Base-by-base conservation (phyloP, 345 rosid genomes). In the Dipteronia sinensis region DNA sequence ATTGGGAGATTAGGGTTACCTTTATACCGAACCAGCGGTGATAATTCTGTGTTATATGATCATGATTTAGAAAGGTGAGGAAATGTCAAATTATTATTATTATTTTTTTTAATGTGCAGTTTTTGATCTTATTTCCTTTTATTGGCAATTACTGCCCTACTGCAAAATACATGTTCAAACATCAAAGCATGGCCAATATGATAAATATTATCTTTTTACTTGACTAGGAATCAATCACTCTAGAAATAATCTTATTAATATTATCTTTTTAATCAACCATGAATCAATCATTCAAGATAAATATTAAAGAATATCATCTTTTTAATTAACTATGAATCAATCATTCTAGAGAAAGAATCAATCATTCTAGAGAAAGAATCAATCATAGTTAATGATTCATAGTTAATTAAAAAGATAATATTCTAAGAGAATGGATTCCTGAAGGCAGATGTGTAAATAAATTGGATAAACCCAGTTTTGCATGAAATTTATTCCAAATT, bases 51-150 rank as follows among this genome's bases (percentile, higher is more conserved):
- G 77, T 79, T 94, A 84, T 96, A 92, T 82, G 99, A 94, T 82
- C 99, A 96, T 80, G 99, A 96, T 79, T 83, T 96, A 44, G 95
- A 96, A 86, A 96, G 99, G 99, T 94, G 70, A 73, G 71, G 27
- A 74, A 20, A 34, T 69, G 2, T 20, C 23, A 38, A 34, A 12
- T 59, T 58, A 1, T 46, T 9, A 0, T 9, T 1, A 46, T 46
- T 34, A 29, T 29, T 4, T 9, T 73, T 65, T 13, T 77, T 66
- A 12, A 51, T 38, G 27, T 65, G 25, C 66, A 62, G 29, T 49
- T 25, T 62, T 56, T 64, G n/a, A 68, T 31, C 31, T 65, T 74
- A 15, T 40, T 25, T 42, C 59, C 51, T 27, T 29, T 29, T 44
- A 3, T 6, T 63, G 4, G 4, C 11, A 16, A 3, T 17, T 42